Percentiles rank a stretch among this genome's conserved stretches.
Conservation (phyloP, 176 grass and related monocot genomes). For the Poa pratensis region DNA sequence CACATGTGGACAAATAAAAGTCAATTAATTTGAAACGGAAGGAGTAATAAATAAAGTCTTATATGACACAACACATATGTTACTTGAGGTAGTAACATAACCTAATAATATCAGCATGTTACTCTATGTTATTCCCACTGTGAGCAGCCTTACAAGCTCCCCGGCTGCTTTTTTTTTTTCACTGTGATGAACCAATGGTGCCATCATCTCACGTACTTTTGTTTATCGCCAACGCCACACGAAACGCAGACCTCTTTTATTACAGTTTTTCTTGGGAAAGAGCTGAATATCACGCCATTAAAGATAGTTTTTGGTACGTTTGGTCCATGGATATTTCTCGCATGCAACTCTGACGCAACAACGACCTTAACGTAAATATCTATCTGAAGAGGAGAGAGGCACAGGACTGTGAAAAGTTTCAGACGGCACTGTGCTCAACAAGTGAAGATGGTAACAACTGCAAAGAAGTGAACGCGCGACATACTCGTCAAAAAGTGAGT, state of each 20-base stretch:
- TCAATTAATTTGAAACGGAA: no score
- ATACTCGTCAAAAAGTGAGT: background rate
- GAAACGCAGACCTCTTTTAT: background rate
- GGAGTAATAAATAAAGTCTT: no score
- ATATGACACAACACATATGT: no score
- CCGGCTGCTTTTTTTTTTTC: background rate
- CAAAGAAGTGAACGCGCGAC: background rate
- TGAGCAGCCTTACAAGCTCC: background rate
- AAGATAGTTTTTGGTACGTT: background rate
- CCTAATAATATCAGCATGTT: no score
- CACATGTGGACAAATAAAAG: no score
- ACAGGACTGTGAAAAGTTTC: background rate
- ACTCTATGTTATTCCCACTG: no score
- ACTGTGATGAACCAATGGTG: slow-evolving; percentile 3
- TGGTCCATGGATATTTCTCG: background rate
- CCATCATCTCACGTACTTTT: background rate
- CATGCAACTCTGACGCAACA: background rate
- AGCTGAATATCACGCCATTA: background rate
- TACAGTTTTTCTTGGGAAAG: background rate
- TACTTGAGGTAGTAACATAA: no score
- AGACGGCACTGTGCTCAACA: background rate
- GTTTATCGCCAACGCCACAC: background rate
- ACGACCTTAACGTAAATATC: background rate
- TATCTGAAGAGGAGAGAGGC: background rate
- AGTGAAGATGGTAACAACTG: background rate